These are phyloP conservation scores for Botryococcus braunii DNA, from an alignment of 163 green algal species.

Conservation along the genomic window DNA sequence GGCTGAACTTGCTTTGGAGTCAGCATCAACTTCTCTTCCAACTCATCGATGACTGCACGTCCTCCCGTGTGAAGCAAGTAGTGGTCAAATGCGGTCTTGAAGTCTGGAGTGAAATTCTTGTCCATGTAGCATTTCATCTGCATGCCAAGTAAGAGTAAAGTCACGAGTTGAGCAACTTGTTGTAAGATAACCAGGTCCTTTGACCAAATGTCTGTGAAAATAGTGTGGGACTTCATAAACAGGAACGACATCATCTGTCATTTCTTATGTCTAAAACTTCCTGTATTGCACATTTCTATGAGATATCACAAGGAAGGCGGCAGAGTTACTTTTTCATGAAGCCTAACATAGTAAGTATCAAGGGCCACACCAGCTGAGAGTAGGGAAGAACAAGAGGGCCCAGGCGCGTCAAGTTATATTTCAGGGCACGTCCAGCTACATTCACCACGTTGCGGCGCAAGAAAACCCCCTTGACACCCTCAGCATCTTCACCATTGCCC, in stretches of 20 bases:
- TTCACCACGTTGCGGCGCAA: conserved; percentile 13
- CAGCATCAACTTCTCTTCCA: conserved; percentile 65
- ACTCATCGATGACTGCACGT: conserved; percentile 65
- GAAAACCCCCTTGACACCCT: conserved; percentile 17
- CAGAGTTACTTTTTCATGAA: too few species aligned
- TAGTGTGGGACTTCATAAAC: too few species aligned
- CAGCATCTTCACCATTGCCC: conserved; percentile 8
- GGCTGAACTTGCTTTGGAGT: conserved; percentile 38
- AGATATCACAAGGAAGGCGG: too few species aligned
- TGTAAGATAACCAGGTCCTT: too few species aligned
- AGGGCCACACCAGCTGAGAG: conserved; percentile 10
- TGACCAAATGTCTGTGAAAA: too few species aligned
- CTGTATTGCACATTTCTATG: too few species aligned
- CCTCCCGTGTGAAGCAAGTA: conserved; percentile 69
- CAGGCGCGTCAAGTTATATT: conserved; percentile 9
- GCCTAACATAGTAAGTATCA: neutral
- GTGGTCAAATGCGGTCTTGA: conserved; percentile 66
- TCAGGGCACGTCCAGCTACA: conserved; percentile 13
- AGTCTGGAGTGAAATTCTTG: conserved; percentile 60
- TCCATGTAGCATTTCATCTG: conserved; percentile 5
- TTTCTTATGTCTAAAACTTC: too few species aligned
- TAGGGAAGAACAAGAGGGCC: conserved; percentile 10
- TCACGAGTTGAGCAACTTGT: too few species aligned
- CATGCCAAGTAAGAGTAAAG: neutral
- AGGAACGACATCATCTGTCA: too few species aligned